Evolutionary conservation across 495 filamentous ascomycete genomes (phyloP).

Genomic region (Penicillium argentinense): DNA sequence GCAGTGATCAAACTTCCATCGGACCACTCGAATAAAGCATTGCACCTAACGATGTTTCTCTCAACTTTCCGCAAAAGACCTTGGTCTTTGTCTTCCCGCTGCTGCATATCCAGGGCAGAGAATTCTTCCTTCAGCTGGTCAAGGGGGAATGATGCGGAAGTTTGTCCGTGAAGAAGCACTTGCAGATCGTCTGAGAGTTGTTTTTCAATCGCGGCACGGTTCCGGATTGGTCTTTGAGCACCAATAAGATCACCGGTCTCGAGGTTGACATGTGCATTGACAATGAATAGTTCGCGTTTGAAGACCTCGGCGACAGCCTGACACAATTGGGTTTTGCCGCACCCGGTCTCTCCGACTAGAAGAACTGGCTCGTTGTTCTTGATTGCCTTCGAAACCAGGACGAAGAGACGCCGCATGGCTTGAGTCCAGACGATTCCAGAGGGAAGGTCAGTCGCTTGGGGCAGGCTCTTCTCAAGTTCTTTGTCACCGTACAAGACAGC

Average conservation of each 20-base stretch:
- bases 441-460: slow-evolving; percentile 39
- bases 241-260: slow-evolving; percentile 98
- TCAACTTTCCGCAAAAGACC: slow-evolving; percentile 58
- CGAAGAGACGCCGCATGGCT: slow-evolving; percentile 87
- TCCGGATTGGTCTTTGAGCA: slow-evolving; percentile 87
- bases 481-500: slow-evolving; percentile 68
- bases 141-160: slow-evolving; percentile 30
- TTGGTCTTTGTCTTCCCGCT: slow-evolving; percentile 42
- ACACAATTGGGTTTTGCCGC: slow-evolving; percentile 95
- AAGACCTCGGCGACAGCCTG: slow-evolving; percentile 85
- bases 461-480: slow-evolving; percentile 44
- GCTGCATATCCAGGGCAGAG: slow-evolving; percentile 29
- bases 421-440: slow-evolving; percentile 86
- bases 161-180: slow-evolving; percentile 35
- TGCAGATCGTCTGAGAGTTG: slow-evolving; percentile 63
- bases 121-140: slow-evolving; percentile 53
- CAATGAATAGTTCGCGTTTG: slow-evolving; percentile 71
- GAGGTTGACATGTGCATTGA: slow-evolving; percentile 97
- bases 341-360: slow-evolving; percentile 93
- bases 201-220: slow-evolving; percentile 68
- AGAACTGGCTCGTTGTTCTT: slow-evolving; percentile 91
- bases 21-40: slow-evolving; percentile 92
- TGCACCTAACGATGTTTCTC: slow-evolving; percentile 58
- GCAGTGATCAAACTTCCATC: slow-evolving; percentile 94
- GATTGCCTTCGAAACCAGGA: slow-evolving; percentile 80